Percentiles rank a stretch among this genome's conserved stretches.
Evolutionary conservation across 495 filamentous ascomycete genomes (phyloP).

Genomic region (Neurospora hispaniola): DNA sequence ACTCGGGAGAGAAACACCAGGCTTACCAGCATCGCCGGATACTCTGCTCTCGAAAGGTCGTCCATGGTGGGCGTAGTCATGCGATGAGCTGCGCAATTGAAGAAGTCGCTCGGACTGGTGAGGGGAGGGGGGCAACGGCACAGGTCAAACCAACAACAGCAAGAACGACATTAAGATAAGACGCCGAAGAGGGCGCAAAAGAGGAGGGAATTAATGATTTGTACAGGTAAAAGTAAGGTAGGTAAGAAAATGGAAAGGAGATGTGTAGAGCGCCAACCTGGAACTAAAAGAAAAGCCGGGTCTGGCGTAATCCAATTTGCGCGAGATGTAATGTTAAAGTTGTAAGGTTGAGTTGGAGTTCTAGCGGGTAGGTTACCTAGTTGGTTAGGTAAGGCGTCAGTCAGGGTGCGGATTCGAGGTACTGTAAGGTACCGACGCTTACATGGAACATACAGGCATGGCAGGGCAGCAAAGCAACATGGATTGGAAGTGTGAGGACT

Average conservation of each 20-base stretch:
- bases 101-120: background rate
- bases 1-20: background rate
- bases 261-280: background rate
- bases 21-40: conserved; percentile 90
- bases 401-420: background rate
- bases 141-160: background rate
- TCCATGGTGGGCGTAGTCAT: conserved; percentile 40
- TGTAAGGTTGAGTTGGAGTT: background rate
- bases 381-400: background rate
- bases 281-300: background rate
- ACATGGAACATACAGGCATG: background rate
- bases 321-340: background rate
- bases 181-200: background rate
- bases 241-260: background rate
- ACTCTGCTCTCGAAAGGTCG: conserved; percentile 83
- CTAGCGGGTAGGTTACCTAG: background rate
- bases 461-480: background rate
- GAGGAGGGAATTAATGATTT: background rate
- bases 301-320: background rate
- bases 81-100: background rate
- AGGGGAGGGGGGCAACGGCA: background rate
- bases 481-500: background rate
- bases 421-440: background rate
- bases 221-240: background rate
- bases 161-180: background rate